Evolutionary conservation across 2,329 filamentous ascomycete genomes (phyloP), one percentile per base, ranked within the genome.

Genomic region (Claviceps sp.): DNA sequence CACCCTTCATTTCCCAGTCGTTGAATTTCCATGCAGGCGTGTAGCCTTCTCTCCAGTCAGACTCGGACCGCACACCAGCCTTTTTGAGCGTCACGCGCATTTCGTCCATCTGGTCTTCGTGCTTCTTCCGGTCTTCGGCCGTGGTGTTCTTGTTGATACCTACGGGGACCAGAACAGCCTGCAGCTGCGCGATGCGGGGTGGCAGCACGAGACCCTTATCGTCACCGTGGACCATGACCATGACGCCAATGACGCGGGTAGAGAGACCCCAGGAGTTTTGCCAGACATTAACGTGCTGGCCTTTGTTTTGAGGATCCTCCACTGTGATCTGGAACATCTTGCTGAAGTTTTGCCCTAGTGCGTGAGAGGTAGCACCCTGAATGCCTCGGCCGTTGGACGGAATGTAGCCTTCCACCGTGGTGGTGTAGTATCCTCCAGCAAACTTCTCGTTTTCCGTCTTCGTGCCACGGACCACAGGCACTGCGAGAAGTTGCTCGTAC

Each of bases 371-470:
- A 50, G 83, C 93, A 58, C 90, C 93, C 72, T 98, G 93, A 55
- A 98, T 97, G 67, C 93, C 93, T 65, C 93, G 86, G 23, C 93
- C 93, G 57, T 94, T 97, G 55, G 88, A 83, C 38, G 93, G 90
- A 59, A 98, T 96, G 68, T 95, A 98, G 37, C 89, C 93, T 71
- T 98, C 93, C 47, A 95, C 86, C 1, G 93, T 98, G 53, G 91
- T 95, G 47, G 93, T 97, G 74, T 95, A 98, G 71, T 91, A 84
- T 58, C 90, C 90, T 66, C 93, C 93, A 8, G 93, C 90, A 61
- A 98, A 98, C 73, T 95, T 95, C 73, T 98, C 93, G 64, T 95
- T 95, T 66, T 95, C 89, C 0, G 94, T 98, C 80, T 98, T 98
- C 62, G 77, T 77, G 44, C 93, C 93, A 63, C 90, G 88, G 56